Conservation (phyloP, 441 rosid genomes). For the Pelargonium cotyledonis region DNA sequence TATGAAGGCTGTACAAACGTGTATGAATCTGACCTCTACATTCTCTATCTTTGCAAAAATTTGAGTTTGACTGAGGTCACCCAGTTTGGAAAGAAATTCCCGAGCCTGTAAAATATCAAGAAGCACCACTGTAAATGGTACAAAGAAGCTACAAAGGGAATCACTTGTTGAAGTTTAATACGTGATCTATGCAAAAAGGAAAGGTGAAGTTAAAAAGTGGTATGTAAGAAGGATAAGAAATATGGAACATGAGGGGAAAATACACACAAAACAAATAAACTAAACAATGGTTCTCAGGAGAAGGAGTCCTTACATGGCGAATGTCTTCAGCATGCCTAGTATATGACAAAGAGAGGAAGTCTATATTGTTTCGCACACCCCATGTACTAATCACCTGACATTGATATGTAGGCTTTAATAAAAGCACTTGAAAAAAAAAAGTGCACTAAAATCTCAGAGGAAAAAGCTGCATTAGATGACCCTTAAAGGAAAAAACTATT, state of each 20-base stretch:
- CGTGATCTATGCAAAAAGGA: neutral
- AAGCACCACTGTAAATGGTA: slow-evolving; percentile 12
- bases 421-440: neutral
- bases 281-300: slow-evolving; percentile 11
- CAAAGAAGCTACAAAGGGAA: neutral
- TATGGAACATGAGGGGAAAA: neutral
- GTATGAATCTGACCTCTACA: slow-evolving; percentile 33
- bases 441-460: neutral
- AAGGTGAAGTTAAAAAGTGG: neutral
- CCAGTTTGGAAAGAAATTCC: slow-evolving; percentile 37
- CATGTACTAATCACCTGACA: slow-evolving; percentile 49
- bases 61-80: slow-evolving; percentile 42
- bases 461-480: neutral
- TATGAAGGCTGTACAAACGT: neutral
- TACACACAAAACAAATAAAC: neutral
- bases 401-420: slow-evolving; percentile 2
- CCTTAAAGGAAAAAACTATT: neutral
- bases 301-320: slow-evolving; percentile 37
- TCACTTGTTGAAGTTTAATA: neutral
- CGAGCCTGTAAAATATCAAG: slow-evolving; percentile 37
- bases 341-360: slow-evolving; percentile 48
- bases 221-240: neutral
- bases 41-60: slow-evolving; percentile 54
- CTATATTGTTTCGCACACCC: slow-evolving; percentile 48
- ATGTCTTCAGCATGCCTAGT: slow-evolving; percentile 53